phyloP scores from a whole-genome alignment of 768 basidiomycete genomes.

The Peribolospora baueri region DNA sequence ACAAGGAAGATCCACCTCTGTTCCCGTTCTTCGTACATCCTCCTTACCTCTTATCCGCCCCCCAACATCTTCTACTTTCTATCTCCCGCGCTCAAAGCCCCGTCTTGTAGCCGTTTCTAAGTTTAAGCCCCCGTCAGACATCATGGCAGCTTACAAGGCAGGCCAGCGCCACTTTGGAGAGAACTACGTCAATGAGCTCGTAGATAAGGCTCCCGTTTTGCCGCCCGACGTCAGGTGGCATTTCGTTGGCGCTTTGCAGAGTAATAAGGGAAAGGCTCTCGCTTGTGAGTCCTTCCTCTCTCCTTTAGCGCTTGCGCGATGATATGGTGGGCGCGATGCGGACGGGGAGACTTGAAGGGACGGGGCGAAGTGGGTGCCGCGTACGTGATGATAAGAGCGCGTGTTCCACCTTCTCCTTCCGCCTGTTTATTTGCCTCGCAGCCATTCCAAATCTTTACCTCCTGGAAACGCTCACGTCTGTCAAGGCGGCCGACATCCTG shows the following conservation, averaged over 20 bases:
- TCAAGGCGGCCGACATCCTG: slow-evolving; percentile 53
- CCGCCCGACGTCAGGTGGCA: slow-evolving; percentile 80
- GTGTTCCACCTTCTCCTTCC: background rate
- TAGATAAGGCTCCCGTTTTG: slow-evolving; percentile 66
- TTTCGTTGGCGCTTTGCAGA: slow-evolving; percentile 81
- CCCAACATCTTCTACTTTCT: too few relatives aligned
- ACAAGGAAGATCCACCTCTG: slow-evolving; percentile 1
- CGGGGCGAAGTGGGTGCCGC: too few relatives aligned
- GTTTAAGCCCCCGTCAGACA: slow-evolving; percentile 67
- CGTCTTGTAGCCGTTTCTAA: slow-evolving; percentile 77
- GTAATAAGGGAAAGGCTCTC: slow-evolving; percentile 75
- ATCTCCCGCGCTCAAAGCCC: slow-evolving; percentile 9
- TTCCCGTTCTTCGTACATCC: background rate
- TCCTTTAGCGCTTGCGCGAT: background rate
- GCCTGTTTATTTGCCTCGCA: slow-evolving; percentile 17
- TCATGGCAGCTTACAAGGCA: slow-evolving; percentile 52
- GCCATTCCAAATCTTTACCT: slow-evolving; percentile 61
- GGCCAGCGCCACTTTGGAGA: slow-evolving; percentile 87
- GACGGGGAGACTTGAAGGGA: too few relatives aligned
- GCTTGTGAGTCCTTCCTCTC: slow-evolving; percentile 32
- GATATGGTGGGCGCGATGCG: background rate
- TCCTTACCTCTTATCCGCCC: too few relatives aligned
- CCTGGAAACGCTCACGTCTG: slow-evolving; percentile 63
- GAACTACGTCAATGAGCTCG: slow-evolving; percentile 85
- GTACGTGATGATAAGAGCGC: background rate